phyloP scores from a whole-genome alignment of 495 filamentous ascomycete species.

The Trichoderma virens region DNA sequence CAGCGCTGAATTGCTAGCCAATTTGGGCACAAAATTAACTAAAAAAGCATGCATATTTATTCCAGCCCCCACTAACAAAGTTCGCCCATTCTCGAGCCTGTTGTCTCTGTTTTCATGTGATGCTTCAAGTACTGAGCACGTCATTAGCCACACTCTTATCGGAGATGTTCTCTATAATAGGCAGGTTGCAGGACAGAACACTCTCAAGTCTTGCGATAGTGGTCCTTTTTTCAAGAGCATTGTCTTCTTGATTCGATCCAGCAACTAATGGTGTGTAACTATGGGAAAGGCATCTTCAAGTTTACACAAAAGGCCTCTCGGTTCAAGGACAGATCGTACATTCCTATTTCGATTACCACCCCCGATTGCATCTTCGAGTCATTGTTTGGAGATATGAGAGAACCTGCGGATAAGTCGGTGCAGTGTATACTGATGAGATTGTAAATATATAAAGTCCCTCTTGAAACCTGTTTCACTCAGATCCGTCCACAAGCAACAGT shows the following conservation, averaged over 20 bases:
- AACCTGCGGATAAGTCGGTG: neutral
- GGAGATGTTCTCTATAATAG: neutral
- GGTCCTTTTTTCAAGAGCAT: neutral
- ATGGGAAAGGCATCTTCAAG: neutral
- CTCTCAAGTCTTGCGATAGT: neutral
- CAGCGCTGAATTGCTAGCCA: neutral
- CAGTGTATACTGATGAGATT: neutral
- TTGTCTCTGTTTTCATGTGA: neutral
- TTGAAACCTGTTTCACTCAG: neutral
- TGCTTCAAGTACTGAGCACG: neutral
- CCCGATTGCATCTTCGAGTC: neutral
- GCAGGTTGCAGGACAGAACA: neutral
- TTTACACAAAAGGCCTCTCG: neutral
- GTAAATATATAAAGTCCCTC: neutral
- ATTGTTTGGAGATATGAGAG: neutral
- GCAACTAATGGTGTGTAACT: neutral
- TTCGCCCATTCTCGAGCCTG: neutral
- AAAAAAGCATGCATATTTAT: neutral
- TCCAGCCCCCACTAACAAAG: neutral
- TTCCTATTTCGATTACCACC: neutral
- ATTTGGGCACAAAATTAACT: neutral
- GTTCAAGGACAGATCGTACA: neutral
- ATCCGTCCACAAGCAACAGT: neutral
- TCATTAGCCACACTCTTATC: neutral
- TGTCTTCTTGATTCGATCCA: neutral